A percentile compares a stretch with the other conserved stretches of the same genome.
Conservation (phyloP, 331 rosid genomes). For the Ulmus americana region DNA sequence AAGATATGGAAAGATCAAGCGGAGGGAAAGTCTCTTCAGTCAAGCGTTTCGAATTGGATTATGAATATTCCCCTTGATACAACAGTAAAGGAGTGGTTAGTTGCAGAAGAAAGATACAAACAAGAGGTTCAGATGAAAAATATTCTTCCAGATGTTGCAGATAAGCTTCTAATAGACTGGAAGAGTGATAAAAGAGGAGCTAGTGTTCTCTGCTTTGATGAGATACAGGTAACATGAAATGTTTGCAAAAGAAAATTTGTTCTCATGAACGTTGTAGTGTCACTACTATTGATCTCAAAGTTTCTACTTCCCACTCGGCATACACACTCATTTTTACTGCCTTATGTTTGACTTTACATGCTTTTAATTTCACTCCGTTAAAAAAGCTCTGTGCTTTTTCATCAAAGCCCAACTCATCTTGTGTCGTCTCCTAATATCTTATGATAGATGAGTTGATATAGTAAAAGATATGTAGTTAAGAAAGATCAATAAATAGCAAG, state of each 20-base stretch:
- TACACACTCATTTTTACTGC: too few species aligned
- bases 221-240: constrained; percentile 66
- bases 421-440: too few species aligned
- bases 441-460: too few species aligned
- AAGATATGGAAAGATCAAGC: constrained; percentile 77
- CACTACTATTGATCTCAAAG: neutral
- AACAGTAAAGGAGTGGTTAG: constrained; percentile 88
- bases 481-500: too few species aligned
- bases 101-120: constrained; percentile 80
- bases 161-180: constrained; percentile 58
- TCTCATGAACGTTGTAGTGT: constrained; percentile 10
- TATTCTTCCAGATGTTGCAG: constrained; percentile 91
- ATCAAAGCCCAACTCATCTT: neutral
- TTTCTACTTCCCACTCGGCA: too few species aligned
- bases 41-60: constrained; percentile 71
- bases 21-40: constrained; percentile 64
- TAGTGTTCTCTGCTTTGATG: constrained; percentile 88
- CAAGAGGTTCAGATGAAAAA: constrained; percentile 78
- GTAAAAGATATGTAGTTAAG: too few species aligned
- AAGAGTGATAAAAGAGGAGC: constrained; percentile 66
- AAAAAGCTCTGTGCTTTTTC: too few species aligned
- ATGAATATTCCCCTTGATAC: constrained; percentile 75
- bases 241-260: constrained; percentile 1
- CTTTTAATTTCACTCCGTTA: too few species aligned
- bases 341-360: too few species aligned